Percentiles rank a stretch among this genome's conserved stretches.
These are phyloP conservation scores for Alternaria brassicae DNA, from an alignment of 2,329 filamentous ascomycete genomes.

Conservation along the genomic window DNA sequence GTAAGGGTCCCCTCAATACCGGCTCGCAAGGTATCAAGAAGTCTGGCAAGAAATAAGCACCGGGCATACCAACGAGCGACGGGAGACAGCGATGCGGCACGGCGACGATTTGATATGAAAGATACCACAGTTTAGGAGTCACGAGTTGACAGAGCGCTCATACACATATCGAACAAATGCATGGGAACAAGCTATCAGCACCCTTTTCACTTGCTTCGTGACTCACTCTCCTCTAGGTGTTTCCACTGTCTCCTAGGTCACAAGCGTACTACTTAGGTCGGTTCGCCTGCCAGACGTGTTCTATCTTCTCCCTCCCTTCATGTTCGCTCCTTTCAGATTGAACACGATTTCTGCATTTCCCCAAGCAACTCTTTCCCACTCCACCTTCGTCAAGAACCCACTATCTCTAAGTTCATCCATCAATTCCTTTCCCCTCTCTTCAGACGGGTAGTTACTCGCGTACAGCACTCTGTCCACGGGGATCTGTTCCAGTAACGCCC, in stretches of 20 bases:
- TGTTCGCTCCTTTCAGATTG: constrained; percentile 14
- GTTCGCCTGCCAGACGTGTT: background rate
- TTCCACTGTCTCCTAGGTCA: background rate
- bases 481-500: constrained; percentile 54
- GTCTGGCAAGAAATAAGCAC: constrained; percentile 84
- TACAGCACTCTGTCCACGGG: constrained; percentile 62
- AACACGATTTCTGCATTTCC: constrained; percentile 57
- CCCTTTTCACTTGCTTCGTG: background rate
- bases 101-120: constrained; percentile 27
- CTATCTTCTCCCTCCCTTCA: background rate
- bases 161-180: constrained; percentile 27
- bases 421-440: constrained; percentile 58
- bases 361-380: constrained; percentile 59
- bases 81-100: constrained; percentile 6
- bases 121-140: constrained; percentile 40
- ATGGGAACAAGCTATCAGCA: constrained; percentile 18
- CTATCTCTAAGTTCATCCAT: constrained; percentile 59
- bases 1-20: constrained; percentile 83
- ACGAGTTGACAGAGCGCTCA: constrained; percentile 30
- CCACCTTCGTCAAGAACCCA: constrained; percentile 58
- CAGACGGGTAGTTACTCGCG: constrained; percentile 66
- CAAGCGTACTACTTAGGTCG: background rate
- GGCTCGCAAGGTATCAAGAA: constrained; percentile 95
- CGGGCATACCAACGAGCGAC: background rate
- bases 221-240: background rate